Percentiles rank a stretch among this genome's conserved stretches.
Conservation (phyloP, 176 grass and related monocot species). For the Elaeis guineensis region DNA sequence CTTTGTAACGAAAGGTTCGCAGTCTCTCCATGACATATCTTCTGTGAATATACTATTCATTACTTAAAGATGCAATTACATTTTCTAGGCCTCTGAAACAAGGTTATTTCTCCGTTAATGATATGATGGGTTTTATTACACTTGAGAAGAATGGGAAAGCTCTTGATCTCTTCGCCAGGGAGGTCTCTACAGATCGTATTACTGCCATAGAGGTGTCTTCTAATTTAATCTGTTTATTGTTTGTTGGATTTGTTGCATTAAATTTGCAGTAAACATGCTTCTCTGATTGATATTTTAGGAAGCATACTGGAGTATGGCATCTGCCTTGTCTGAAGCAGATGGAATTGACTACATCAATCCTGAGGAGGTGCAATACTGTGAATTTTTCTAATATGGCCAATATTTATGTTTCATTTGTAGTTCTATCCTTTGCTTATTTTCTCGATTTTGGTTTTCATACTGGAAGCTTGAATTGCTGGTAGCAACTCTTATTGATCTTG, state of each 20-base stretch:
- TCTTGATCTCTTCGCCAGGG: conserved; percentile 60
- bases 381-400: background rate
- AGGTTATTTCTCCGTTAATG: conserved; percentile 29
- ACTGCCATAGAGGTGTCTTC: conserved; percentile 69
- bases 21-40: too few species aligned
- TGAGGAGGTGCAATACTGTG: conserved; percentile 57
- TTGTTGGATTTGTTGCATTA: background rate
- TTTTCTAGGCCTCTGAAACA: conserved; percentile 42
- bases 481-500: conserved; percentile 88
- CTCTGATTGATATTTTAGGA: conserved; percentile 35
- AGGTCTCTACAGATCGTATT: conserved; percentile 79
- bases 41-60: too few species aligned
- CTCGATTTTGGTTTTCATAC: conserved; percentile 19
- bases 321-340: conserved; percentile 90
- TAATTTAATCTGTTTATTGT: conserved; percentile 20
- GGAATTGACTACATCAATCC: conserved; percentile 94
- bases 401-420: conserved; percentile 8
- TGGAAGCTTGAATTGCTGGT: conserved; percentile 87
- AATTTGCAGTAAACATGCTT: background rate
- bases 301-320: conserved; percentile 86
- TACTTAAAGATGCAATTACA: too few species aligned
- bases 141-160: conserved; percentile 82
- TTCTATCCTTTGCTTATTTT: conserved; percentile 6
- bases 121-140: conserved; percentile 58
- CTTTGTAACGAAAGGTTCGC: too few species aligned